Evolutionary conservation across 1,284 basidiomycete species (phyloP), one percentile per base, ranked within the genome.

Genomic region (Phlebopus sp.): DNA sequence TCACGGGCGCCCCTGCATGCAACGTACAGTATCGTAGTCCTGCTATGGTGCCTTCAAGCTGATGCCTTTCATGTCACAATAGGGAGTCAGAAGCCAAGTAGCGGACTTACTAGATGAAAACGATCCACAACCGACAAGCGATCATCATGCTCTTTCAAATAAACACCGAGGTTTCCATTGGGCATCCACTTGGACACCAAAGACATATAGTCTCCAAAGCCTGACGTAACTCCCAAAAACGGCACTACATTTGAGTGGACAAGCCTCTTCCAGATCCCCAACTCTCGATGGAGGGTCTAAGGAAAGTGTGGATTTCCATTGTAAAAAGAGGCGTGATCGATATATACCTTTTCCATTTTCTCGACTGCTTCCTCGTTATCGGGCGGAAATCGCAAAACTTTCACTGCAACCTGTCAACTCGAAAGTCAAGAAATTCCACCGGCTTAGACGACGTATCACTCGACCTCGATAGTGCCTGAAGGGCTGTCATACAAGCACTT

Each of bases 321-420:
- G 17, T 15, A 2, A 4, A 35, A 7, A 8, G 14, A 7, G 15
- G 4, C 32, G 4, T 5, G 13, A 15, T 35, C 27, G 9, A 8
- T n/a, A 18, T 18, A 14, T 35, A 35, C 32, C 32, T 35, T 35
- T 15, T 5, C 2, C n/a, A 35, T 29, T 4, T 29, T 4, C 27
- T 29, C 14, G 9, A n/a, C 15, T 11, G 2, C 32, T n/a, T n/a
- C 8, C 6, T 5, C 32, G 3, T 35, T 8, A 14, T n/a, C 17
- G 7, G 2, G 32, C n/a, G 21, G 19, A 19, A 46, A 46, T 27
- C 46, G 15, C 15, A 48, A 29, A 2, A 29, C 46, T n/a, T 48
- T 48, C 17, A 48, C 46, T 13, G 46, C 46, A 37, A 48, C 46
- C 46, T 48, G 19, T 11, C 19, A n/a, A n/a, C n/a, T 18, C 27